Percentiles rank a stretch among this genome's conserved stretches.
Conservation (phyloP, 805 yeast species). For the Zygotorulaspora danielsina region DNA sequence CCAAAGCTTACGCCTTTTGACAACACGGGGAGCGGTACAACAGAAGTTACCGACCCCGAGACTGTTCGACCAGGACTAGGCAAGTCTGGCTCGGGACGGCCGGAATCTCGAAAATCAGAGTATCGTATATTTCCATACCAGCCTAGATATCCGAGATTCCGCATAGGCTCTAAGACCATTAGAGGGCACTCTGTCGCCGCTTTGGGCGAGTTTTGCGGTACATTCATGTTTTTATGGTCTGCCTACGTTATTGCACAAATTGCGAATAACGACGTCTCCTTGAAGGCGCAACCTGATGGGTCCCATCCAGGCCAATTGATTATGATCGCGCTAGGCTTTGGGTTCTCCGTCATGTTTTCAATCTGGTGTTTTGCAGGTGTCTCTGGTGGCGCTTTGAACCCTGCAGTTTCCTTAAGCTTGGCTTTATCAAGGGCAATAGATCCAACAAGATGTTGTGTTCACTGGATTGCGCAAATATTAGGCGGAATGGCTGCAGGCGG, state of each 20-base stretch:
- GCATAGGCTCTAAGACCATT: slow-evolving; percentile 40
- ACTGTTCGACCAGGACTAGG: slow-evolving; percentile 1
- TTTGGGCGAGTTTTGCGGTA: slow-evolving; percentile 79
- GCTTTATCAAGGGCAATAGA: slow-evolving; percentile 69
- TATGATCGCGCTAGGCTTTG: slow-evolving; percentile 83
- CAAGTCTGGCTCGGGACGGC: background rate
- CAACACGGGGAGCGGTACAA: background rate
- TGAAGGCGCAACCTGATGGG: slow-evolving; percentile 34
- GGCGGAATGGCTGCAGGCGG: slow-evolving; percentile 94
- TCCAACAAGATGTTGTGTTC: slow-evolving; percentile 62
- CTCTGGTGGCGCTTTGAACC: slow-evolving; percentile 88
- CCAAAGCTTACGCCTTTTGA: background rate
- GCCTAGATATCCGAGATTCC: slow-evolving; percentile 29
- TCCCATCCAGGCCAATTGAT: slow-evolving; percentile 63
- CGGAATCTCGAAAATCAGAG: slow-evolving; percentile 1
- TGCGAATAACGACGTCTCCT: slow-evolving; percentile 57
- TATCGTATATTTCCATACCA: slow-evolving; percentile 10
- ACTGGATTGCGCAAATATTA: slow-evolving; percentile 64
- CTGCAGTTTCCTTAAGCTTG: slow-evolving; percentile 76
- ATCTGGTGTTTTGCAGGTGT: slow-evolving; percentile 47
- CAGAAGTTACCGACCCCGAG: slow-evolving; percentile 3
- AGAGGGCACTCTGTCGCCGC: slow-evolving; percentile 66
- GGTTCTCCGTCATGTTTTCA: slow-evolving; percentile 64
- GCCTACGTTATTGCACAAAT: slow-evolving; percentile 80
- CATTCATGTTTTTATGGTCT: slow-evolving; percentile 76